These are phyloP conservation scores for Rutidosis leptorrhynchoides DNA, from an alignment of 129 eudicot genomes.

Conservation along the genomic window DNA sequence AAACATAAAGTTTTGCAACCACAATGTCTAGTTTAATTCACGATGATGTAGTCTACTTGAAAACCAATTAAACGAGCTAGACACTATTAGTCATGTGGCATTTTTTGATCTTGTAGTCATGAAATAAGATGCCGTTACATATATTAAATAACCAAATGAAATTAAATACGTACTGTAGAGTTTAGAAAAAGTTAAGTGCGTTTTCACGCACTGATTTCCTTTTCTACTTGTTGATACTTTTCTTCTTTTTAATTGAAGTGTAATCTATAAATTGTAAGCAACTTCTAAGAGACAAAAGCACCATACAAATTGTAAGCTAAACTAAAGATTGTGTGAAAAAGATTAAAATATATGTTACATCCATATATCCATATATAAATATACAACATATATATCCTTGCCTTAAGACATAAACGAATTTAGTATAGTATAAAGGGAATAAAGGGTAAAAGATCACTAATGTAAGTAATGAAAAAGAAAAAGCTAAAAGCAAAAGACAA, in stretches of 20 bases:
- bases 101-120: too few relatives aligned
- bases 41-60: too few relatives aligned
- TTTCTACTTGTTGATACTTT: not conserved
- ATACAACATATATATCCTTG: not conserved
- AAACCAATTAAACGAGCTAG: too few relatives aligned
- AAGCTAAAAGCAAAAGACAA: conserved; percentile 22
- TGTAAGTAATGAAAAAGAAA: conserved; percentile 20
- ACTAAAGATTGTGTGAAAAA: not conserved
- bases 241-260: not conserved
- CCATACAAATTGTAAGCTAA: not conserved
- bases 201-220: too few relatives aligned
- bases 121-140: too few relatives aligned
- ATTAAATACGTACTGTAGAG: too few relatives aligned
- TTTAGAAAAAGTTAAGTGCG: too few relatives aligned
- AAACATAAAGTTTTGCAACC: too few relatives aligned
- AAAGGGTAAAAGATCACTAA: conserved; percentile 1
- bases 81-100: too few relatives aligned
- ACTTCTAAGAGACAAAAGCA: conserved; percentile 17
- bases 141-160: too few relatives aligned
- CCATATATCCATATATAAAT: not conserved
- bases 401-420: not conserved
- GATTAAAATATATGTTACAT: not conserved
- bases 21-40: too few relatives aligned
- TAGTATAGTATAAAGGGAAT: not conserved
- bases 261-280: not conserved